Evolutionary conservation across 306 rosid genomes (phyloP).

Genomic region (Cucumis sativus): Cucumber_9930_V3 NC_026660.2:21804501-21805000

Average conservation of each 20-base stretch:
- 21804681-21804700: not conserved
- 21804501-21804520: conserved; percentile 70
- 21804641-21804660: not conserved
- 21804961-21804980: not conserved
- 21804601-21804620: not conserved
- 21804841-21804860: not conserved
- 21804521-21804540: conserved; percentile 87
- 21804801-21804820: not conserved
- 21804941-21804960: not conserved
- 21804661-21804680: not conserved
- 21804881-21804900: not conserved
- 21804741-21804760: not conserved
- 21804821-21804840: not conserved
- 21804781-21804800: not conserved
- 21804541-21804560: conserved; percentile 70
- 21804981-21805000: not conserved
- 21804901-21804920: not conserved
- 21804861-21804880: not conserved
- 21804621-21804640: not conserved
- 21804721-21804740: not conserved
- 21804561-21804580: conserved; percentile 15
- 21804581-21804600: not conserved
- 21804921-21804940: not conserved
- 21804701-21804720: not conserved
- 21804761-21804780: not conserved